Evolutionary conservation across 192 early-diverging fungal genomes (phyloP).

Genomic region (Entrophospora sp.): DNA sequence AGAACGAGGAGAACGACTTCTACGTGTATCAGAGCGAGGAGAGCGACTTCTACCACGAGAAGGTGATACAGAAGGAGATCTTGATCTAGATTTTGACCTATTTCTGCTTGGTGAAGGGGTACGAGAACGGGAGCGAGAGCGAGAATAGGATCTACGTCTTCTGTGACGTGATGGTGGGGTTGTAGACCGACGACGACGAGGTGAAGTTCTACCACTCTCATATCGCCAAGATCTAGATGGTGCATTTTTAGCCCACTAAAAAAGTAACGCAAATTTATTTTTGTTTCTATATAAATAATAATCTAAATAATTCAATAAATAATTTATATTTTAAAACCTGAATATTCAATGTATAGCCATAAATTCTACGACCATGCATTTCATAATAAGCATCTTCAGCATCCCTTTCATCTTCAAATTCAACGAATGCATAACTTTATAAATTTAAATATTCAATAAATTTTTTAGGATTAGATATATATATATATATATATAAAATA

Average conservation of each 20-base stretch:
- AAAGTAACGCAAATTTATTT: too few relatives aligned
- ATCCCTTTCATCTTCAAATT: constrained; percentile 86
- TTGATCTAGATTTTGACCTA: background rate
- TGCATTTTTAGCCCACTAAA: constrained; percentile 78
- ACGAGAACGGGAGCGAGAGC: constrained; percentile 28
- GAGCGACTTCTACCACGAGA: background rate
- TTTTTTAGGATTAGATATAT: background rate
- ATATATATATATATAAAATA: background rate
- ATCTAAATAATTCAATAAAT: background rate
- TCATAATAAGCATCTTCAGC: constrained; percentile 89
- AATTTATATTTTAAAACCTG: constrained; percentile 45
- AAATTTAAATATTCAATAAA: constrained; percentile 16
- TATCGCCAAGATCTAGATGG: constrained; percentile 75
- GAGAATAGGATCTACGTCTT: constrained; percentile 37
- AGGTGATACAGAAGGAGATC: background rate
- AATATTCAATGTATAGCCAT: constrained; percentile 68
- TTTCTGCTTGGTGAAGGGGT: constrained; percentile 3
- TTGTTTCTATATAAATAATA: too few relatives aligned
- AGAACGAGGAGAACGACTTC: constrained; percentile 6
- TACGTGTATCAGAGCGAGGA: too few relatives aligned
- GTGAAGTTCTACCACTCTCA: constrained; percentile 43
- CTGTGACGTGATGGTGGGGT: constrained; percentile 22
- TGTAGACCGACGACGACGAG: constrained; percentile 33
- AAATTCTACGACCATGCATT: constrained; percentile 78
- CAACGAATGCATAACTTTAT: constrained; percentile 91